These are phyloP conservation scores for Novymonas esmeraldas DNA, from an alignment of 208 protist genomes.

Conservation along the genomic window DNA sequence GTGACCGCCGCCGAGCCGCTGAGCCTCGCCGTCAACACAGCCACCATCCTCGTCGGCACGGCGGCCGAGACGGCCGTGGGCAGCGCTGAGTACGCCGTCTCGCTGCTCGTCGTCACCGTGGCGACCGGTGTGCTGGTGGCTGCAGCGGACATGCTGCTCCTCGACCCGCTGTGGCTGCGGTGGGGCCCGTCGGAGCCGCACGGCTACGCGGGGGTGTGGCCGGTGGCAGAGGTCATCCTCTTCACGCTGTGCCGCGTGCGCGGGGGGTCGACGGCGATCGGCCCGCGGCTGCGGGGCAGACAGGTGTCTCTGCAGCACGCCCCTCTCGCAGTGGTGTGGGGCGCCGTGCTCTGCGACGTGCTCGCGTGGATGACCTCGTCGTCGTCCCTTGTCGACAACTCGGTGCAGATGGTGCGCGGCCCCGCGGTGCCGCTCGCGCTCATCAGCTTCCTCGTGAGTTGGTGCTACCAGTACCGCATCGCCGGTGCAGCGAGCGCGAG, in stretches of 20 bases:
- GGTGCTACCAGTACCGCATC: slow-evolving; percentile 30
- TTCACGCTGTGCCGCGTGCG: slow-evolving; percentile 28
- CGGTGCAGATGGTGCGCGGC: no score
- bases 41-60: slow-evolving; percentile 23
- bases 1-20: slow-evolving; percentile 12
- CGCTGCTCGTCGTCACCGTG: slow-evolving; percentile 25
- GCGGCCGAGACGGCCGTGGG: slow-evolving; percentile 37
- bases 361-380: neutral
- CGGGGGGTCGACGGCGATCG: slow-evolving; percentile 2
- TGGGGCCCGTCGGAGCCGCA: slow-evolving; percentile 2
- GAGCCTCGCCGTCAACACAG: slow-evolving; percentile 16
- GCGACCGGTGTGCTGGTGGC: slow-evolving; percentile 27
- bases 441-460: slow-evolving; percentile 29
- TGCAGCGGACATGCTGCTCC: slow-evolving; percentile 17
- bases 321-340: slow-evolving; percentile 16
- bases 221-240: slow-evolving; percentile 32
- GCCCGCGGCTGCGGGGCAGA: neutral
- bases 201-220: slow-evolving; percentile 45
- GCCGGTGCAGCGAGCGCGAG: slow-evolving; percentile 5
- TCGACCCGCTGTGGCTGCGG: neutral
- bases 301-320: slow-evolving; percentile 23
- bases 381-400: neutral
- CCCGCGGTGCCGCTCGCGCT: slow-evolving; percentile 3
- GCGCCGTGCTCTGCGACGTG: slow-evolving; percentile 7
- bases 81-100: slow-evolving; percentile 24